Base-by-base conservation (phyloP, 192 early-diverging fungal species). In the Linderina pennispora region DNA sequence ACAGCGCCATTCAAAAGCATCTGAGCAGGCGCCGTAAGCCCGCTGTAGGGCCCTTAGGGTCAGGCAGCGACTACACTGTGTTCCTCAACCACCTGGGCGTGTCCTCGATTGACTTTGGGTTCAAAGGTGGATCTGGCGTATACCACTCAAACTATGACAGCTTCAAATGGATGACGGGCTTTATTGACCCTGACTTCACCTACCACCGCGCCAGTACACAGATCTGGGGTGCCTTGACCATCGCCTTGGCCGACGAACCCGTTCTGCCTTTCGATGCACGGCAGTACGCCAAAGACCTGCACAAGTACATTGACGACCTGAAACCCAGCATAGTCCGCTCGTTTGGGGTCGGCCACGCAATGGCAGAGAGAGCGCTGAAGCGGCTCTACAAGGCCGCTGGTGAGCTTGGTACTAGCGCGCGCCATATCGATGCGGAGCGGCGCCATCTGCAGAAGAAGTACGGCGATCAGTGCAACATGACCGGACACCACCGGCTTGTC, bases 61-160 rank as follows among this genome's bases (percentile, higher is more conserved):
- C 53, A 14, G 77, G 77, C 0, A 75, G 71, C 25, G 77, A 79
- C 36, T 78, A 51, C 41, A 48, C 50, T 0, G 52, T 53, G 9
- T 79, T 79, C 49, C 48, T 77, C 10, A 55, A 79, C 16, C 59
- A 75, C 34, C 40, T 76, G 34, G 77, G 77, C 24, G 48, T 77
- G 41, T 36, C 71, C 13, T 48, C 62, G 34, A 37, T 79, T 3
- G 63, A 71, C 41, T 18, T 79, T 16, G 16, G 41, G n/a, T 79
- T 79, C 34, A 19, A 18, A 2, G 61, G 61, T 7, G 45, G 57
- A 14, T 73, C 78, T 43, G 77, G 77, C 24, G 55, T 71, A 3
- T 79, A 79, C 32, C 77, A 79, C 48, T 66, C 62, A 36, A 79
- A 79, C 36, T 79, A 79, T 40, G 77, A 77, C 45, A 54, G 55